A percentile compares a stretch with the other conserved stretches of the same genome.
phyloP scores from a whole-genome alignment of 2,329 filamentous ascomycete species.

The Blastomyces percursus region DNA sequence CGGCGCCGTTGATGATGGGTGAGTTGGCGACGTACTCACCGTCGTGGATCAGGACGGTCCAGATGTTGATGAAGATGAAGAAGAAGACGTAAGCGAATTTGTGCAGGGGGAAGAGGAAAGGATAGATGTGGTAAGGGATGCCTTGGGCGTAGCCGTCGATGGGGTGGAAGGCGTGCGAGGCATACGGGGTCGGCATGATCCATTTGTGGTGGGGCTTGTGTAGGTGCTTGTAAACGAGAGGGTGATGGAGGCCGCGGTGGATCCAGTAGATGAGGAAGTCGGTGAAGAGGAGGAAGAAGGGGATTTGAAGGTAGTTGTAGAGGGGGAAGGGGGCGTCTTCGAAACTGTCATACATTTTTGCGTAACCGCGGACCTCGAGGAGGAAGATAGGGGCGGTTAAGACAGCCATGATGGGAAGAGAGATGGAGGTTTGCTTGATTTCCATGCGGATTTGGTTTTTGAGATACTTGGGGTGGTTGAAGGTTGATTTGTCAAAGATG shows the following conservation, averaged over 20 bases:
- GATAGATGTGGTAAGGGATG: conserved; percentile 85
- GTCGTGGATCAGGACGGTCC: conserved; percentile 94
- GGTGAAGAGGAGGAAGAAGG: conserved; percentile 77
- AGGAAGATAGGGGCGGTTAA: conserved; percentile 75
- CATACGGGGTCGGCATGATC: conserved; percentile 96
- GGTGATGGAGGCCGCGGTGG: conserved; percentile 75
- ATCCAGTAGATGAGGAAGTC: conserved; percentile 89
- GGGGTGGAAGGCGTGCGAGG: conserved; percentile 89
- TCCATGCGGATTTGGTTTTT: conserved; percentile 85
- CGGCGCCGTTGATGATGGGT: conserved; percentile 85
- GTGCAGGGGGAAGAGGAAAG: conserved; percentile 83
- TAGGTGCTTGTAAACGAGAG: conserved; percentile 67
- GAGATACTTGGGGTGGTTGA: conserved; percentile 85
- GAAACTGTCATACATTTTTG: conserved; percentile 74
- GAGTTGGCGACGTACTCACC: conserved; percentile 88
- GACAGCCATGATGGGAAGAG: conserved; percentile 73
- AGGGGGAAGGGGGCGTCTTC: conserved; percentile 62
- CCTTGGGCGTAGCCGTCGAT: conserved; percentile 83
- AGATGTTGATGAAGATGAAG: conserved; percentile 90
- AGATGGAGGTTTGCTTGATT: conserved; percentile 63
- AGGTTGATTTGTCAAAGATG: conserved; percentile 82
- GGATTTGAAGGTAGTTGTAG: conserved; percentile 77
- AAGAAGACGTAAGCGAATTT: conserved; percentile 78
- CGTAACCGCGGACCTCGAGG: conserved; percentile 70
- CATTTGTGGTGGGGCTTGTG: conserved; percentile 99